Evolutionary conservation across 108 stramenopile genomes (phyloP).

Genomic region (Tribonema minus): DNA sequence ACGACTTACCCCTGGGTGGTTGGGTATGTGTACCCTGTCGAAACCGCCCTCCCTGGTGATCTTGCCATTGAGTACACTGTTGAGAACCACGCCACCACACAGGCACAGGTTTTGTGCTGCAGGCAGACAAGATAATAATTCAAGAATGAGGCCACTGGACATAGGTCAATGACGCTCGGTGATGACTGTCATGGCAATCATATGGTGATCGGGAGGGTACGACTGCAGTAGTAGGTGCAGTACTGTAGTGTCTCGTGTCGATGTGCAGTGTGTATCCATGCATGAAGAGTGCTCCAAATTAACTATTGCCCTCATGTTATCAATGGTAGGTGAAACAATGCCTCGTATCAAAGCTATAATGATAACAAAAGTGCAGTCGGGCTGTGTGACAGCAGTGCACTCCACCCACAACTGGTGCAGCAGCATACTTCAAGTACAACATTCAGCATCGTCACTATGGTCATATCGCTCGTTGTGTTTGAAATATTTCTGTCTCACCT

Average conservation of each 20-base stretch:
- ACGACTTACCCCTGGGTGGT: neutral
- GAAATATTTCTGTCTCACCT: neutral
- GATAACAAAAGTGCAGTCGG: conserved; percentile 40
- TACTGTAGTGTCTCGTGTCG: too few relatives aligned
- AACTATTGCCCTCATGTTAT: too few relatives aligned
- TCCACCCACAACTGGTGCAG: neutral
- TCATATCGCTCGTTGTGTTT: neutral
- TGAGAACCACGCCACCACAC: conserved; percentile 85
- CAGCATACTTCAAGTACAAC: neutral
- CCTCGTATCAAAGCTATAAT: too few relatives aligned
- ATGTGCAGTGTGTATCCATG: conserved; percentile 66
- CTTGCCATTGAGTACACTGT: conserved; percentile 83
- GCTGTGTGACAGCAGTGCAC: neutral
- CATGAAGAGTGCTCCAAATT: conserved; percentile 64
- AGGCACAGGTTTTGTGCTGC: conserved; percentile 70
- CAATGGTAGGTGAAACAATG: too few relatives aligned
- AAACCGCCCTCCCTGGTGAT: conserved; percentile 40
- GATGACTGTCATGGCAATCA: too few relatives aligned
- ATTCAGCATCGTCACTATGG: conserved; percentile 46
- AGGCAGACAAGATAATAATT: neutral
- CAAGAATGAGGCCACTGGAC: too few relatives aligned
- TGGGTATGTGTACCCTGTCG: neutral
- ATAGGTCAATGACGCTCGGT: too few relatives aligned
- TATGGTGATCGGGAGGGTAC: too few relatives aligned
- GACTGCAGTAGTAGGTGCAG: too few relatives aligned